These are phyloP conservation scores for Ophiocordyceps robertsii DNA, from an alignment of 2,329 filamentous ascomycete genomes.

Conservation along the genomic window DNA sequence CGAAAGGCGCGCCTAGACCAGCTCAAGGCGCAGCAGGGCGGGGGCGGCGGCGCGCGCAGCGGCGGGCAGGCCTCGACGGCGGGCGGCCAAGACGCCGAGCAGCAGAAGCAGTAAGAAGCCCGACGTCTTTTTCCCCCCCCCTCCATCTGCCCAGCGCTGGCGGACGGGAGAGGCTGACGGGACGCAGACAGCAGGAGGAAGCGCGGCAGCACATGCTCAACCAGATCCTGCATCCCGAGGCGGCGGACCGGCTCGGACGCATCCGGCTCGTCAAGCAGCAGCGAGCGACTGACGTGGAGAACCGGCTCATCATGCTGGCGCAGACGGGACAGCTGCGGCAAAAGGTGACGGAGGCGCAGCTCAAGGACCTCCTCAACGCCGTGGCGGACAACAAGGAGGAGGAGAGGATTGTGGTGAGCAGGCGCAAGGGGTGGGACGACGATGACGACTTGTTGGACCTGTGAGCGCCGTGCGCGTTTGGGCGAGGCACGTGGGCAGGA, in stretches of 20 bases:
- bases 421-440: slow-evolving; percentile 73
- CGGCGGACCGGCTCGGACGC: slow-evolving; percentile 81
- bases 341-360: slow-evolving; percentile 83
- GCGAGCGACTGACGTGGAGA: slow-evolving; percentile 81
- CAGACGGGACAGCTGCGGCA: slow-evolving; percentile 71
- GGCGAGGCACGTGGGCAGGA: not conserved
- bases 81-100: slow-evolving; percentile 39
- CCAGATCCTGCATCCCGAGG: slow-evolving; percentile 91
- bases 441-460: slow-evolving; percentile 64
- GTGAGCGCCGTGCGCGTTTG: slow-evolving; percentile 14
- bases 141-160: too few species aligned
- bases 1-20: slow-evolving; percentile 85
- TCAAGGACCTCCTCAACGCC: slow-evolving; percentile 81
- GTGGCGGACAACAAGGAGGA: slow-evolving; percentile 68
- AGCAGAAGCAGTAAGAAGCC: slow-evolving; percentile 44
- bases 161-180: too few species aligned
- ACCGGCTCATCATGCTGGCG: slow-evolving; percentile 83
- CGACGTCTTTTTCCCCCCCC: too few species aligned
- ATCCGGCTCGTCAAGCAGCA: slow-evolving; percentile 93
- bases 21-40: slow-evolving; percentile 61
- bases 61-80: slow-evolving; percentile 16
- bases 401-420: slow-evolving; percentile 75
- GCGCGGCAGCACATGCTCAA: slow-evolving; percentile 65
- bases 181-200: slow-evolving; percentile 45
- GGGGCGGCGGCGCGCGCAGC: slow-evolving; percentile 35